Conservation (phyloP, 2,329 filamentous ascomycete species). For the Sarocladium brachiariae region DNA sequence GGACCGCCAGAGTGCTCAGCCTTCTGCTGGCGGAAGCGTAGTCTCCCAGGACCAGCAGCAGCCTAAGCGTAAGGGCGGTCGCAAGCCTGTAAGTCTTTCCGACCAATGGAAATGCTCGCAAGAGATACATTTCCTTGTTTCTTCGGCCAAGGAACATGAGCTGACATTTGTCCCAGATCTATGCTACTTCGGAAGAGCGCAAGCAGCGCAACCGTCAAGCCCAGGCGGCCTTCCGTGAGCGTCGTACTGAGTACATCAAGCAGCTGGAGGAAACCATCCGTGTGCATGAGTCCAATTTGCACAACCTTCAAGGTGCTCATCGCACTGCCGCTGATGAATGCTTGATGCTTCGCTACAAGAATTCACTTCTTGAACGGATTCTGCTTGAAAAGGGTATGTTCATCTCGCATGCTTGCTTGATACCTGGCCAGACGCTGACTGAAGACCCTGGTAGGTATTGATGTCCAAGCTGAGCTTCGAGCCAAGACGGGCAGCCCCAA, state of each 20-base stretch:
- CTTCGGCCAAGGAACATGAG: not conserved
- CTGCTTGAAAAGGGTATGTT: constrained; percentile 82
- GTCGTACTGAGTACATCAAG: constrained; percentile 98
- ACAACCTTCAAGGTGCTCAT: constrained; percentile 88
- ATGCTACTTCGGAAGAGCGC: constrained; percentile 96
- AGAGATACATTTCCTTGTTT: too few relatives aligned
- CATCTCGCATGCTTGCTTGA: too few relatives aligned
- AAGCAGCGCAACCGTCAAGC: constrained; percentile 97
- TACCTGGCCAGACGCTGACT: constrained; percentile 9
- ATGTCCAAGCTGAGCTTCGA: constrained; percentile 91
- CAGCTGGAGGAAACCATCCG: constrained; percentile 97
- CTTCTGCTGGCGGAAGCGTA: constrained; percentile 16
- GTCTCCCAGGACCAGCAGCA: constrained; percentile 48
- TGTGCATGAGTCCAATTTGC: constrained; percentile 89
- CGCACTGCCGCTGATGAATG: constrained; percentile 94
- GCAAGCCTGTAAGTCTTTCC: constrained; percentile 77
- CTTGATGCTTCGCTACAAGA: constrained; percentile 97
- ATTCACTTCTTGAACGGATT: constrained; percentile 90
- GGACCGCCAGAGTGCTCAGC: constrained; percentile 31
- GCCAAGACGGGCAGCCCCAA: constrained; percentile 87
- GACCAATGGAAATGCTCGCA: too few relatives aligned
- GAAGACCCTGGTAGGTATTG: constrained; percentile 59
- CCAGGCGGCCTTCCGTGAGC: constrained; percentile 93
- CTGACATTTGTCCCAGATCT: constrained; percentile 58
- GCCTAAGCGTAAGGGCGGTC: constrained; percentile 93